Percentiles rank a stretch among this genome's conserved stretches.
Conservation (phyloP, 352 stramenopile species). For the Pythium dissotocum region DNA sequence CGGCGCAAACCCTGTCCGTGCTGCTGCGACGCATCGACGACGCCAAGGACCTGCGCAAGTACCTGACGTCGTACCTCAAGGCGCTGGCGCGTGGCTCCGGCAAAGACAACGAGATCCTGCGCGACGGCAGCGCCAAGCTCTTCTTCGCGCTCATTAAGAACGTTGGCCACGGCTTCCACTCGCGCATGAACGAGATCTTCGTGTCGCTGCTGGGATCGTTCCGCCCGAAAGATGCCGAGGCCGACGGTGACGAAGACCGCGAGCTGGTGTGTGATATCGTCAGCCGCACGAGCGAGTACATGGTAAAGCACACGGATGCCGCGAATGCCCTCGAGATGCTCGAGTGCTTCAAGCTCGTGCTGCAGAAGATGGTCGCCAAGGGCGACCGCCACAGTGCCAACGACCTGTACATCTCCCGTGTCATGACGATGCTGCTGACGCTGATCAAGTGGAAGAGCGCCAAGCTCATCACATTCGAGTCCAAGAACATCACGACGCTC, state of each 20-base stretch:
- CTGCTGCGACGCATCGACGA: slow-evolving; percentile 80
- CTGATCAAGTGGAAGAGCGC: slow-evolving; percentile 64
- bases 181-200: slow-evolving; percentile 78
- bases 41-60: slow-evolving; percentile 76
- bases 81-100: slow-evolving; percentile 68
- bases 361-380: slow-evolving; percentile 50
- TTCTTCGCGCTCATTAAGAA: slow-evolving; percentile 85
- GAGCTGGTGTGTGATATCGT: slow-evolving; percentile 67
- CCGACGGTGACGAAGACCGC: slow-evolving; percentile 27
- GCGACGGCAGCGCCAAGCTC: slow-evolving; percentile 83
- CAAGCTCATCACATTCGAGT: slow-evolving; percentile 42
- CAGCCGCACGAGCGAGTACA: slow-evolving; percentile 58
- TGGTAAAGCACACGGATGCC: slow-evolving; percentile 79
- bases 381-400: slow-evolving; percentile 35
- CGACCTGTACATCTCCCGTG: slow-evolving; percentile 71
- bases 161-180: slow-evolving; percentile 86
- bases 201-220: slow-evolving; percentile 74
- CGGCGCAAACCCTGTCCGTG: slow-evolving; percentile 83
- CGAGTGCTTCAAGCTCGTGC: slow-evolving; percentile 58
- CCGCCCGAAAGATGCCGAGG: slow-evolving; percentile 41
- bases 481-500: slow-evolving; percentile 42
- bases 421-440: slow-evolving; percentile 53
- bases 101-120: slow-evolving; percentile 63
- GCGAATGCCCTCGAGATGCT: slow-evolving; percentile 66
- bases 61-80: slow-evolving; percentile 75